phyloP scores from a whole-genome alignment of 2,329 filamentous ascomycete genomes.

The Colletotrichum brevisporum region DNA sequence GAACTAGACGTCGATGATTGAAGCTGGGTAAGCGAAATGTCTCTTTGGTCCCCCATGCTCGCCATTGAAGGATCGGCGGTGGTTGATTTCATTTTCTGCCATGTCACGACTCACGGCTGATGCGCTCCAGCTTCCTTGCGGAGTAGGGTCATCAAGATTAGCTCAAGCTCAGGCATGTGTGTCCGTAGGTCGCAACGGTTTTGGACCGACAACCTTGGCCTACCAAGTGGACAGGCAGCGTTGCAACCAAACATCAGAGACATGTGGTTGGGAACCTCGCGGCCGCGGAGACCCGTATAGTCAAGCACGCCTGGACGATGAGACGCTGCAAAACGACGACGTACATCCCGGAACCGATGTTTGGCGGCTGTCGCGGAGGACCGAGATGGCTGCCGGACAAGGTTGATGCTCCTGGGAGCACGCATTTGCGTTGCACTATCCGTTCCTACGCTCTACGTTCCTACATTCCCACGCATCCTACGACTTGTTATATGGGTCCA shows the following conservation, averaged over 20 bases:
- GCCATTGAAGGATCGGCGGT: neutral
- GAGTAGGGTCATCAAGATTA: neutral
- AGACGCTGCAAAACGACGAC: neutral
- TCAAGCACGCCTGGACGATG: constrained; percentile 1
- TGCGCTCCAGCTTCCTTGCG: neutral
- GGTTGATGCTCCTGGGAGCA: neutral
- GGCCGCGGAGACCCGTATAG: neutral
- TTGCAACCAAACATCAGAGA: constrained; percentile 8
- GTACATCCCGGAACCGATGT: neutral
- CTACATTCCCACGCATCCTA: neutral
- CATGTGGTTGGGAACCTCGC: neutral
- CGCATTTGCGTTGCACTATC: no score
- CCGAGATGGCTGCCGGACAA: no score
- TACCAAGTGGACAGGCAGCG: constrained; percentile 3
- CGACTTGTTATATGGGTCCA: neutral
- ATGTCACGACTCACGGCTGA: neutral
- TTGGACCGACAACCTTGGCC: constrained; percentile 13
- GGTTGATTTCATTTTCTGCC: neutral
- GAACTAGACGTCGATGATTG: neutral
- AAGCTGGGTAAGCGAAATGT: neutral
- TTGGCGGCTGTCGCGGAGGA: neutral
- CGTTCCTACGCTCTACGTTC: neutral
- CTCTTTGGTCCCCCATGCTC: neutral
- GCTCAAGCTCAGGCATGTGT: neutral
- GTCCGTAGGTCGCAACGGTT: constrained; percentile 1